Evolutionary conservation across 2,329 filamentous ascomycete species (phyloP).

Genomic region (Xylariaceae sp.): DNA sequence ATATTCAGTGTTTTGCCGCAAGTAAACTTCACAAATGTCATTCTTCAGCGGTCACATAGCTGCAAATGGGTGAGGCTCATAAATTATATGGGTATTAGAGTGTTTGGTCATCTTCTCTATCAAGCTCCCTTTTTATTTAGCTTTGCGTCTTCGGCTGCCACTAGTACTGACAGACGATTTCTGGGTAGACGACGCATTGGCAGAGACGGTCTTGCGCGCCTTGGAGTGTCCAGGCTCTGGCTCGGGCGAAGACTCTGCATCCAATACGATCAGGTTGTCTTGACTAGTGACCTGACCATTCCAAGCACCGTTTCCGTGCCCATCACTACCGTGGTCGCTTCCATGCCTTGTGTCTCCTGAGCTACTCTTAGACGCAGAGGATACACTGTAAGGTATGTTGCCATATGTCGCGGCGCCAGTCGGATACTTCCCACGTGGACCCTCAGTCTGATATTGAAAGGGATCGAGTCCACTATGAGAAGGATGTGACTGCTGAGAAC

Average conservation of each 20-base stretch:
- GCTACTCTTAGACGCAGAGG: slow-evolving; percentile 33
- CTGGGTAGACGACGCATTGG: slow-evolving; percentile 34
- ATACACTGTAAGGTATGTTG: slow-evolving; percentile 17
- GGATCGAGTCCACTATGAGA: slow-evolving; percentile 38
- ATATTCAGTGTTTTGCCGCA: background rate
- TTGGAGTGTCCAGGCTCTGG: slow-evolving; percentile 29
- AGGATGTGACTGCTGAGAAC: slow-evolving; percentile 30
- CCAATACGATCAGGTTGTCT: slow-evolving; percentile 39
- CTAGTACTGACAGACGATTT: slow-evolving; percentile 35
- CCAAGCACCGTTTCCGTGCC: slow-evolving; percentile 20
- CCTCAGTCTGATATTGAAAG: slow-evolving; percentile 49
- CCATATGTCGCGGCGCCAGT: slow-evolving; percentile 28
- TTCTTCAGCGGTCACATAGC: background rate
- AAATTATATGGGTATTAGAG: slow-evolving; percentile 20
- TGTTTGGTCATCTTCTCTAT: slow-evolving; percentile 8
- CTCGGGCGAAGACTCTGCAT: slow-evolving; percentile 27
- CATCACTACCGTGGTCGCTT: slow-evolving; percentile 31
- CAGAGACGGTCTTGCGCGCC: slow-evolving; percentile 37
- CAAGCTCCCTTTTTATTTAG: slow-evolving; percentile 28
- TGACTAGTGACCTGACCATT: slow-evolving; percentile 30
- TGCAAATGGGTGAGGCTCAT: slow-evolving; percentile 18
- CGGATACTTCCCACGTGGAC: slow-evolving; percentile 36
- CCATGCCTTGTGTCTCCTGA: slow-evolving; percentile 34
- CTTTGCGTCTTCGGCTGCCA: slow-evolving; percentile 31
- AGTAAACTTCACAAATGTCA: background rate